phyloP scores from a whole-genome alignment of 192 early-diverging fungal species.

The Podochytrium sp. region DNA sequence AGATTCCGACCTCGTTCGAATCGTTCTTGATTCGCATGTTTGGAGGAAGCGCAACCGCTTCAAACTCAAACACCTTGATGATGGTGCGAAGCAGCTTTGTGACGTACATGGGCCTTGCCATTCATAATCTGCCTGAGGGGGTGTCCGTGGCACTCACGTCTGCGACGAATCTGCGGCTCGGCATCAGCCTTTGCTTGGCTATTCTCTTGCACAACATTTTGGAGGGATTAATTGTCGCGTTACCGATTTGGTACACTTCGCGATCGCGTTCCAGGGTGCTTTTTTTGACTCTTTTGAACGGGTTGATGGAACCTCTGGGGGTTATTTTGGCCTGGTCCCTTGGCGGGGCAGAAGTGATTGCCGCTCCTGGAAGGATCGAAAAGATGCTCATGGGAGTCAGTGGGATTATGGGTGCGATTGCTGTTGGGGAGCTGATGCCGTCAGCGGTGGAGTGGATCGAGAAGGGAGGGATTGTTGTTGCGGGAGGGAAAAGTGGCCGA shows the following conservation, averaged over 20 bases:
- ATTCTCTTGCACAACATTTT: conserved; percentile 41
- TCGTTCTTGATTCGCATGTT: conserved; percentile 10
- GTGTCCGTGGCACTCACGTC: conserved; percentile 30
- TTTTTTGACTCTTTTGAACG: conserved; percentile 30
- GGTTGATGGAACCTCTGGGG: conserved; percentile 38
- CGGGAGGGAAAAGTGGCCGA: neutral
- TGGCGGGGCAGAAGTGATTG: conserved; percentile 7
- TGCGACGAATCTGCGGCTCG: conserved; percentile 24
- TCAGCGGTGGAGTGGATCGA: conserved; percentile 32
- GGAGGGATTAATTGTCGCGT: conserved; percentile 41
- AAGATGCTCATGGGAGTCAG: conserved; percentile 23
- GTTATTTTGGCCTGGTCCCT: conserved; percentile 29
- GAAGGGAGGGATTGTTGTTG: conserved; percentile 14
- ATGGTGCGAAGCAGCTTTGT: conserved; percentile 25
- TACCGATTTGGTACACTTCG: conserved; percentile 31
- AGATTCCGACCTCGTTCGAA: neutral
- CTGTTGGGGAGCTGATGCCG: conserved; percentile 31
- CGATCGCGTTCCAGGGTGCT: conserved; percentile 9
- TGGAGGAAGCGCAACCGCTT: neutral
- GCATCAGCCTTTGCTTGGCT: conserved; percentile 21
- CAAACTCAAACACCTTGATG: conserved; percentile 1
- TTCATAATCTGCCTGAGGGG: conserved; percentile 33
- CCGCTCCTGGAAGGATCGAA: conserved; percentile 6
- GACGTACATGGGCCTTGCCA: conserved; percentile 32
- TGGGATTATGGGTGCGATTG: conserved; percentile 39